Evolutionary conservation across 1,139 yeast species (phyloP), one percentile per base, ranked within the genome.

Genomic region (Hemisphaericaspora xylofermentans): DNA sequence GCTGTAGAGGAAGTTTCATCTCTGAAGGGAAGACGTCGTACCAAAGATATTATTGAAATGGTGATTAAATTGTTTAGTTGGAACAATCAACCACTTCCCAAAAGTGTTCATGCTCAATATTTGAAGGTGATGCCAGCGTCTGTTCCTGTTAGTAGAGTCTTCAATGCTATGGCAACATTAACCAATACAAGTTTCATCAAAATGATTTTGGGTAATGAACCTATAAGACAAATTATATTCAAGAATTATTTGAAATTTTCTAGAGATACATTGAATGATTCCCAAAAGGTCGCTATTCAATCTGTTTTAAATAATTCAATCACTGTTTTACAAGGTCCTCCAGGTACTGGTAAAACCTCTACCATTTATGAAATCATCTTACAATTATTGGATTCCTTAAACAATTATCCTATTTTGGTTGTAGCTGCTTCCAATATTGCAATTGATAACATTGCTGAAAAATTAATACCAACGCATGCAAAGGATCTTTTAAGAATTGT

Each of bases 371-470:
- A 83, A 58, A 78, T 83, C 43, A 78, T 84, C 44, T 61, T 80
- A 43, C 88, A 83, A 55, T 63, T 83, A 46, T 63, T 81, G 33
- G 74, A 71, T 33, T 74, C 76, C 39, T 65, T 78, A 48, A 71
- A 76, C 49, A 74, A 82, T 0, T 78, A 66, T 51, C 89, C 91
- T 2, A 80, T 83, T 32, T 65, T 82, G 44, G 88, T 84, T 40
- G 88, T 82, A 40, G 89, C 91, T 0, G 86, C 88, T 0, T 82
- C 88, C 1, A 83, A 83, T 53, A 80, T 83, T 55, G 89, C 91
- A 2, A 82, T 83, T 52, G 91, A 83, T 56, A 83, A 83, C 51
- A 82, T 83, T 58, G 89, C 88, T 0, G 89, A 83, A 52, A 82
- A 83, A 52, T 65, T 83, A 44, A 55, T 78, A 55, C 41, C 53